Conservation (phyloP, 345 rosid genomes). For the Acer campestre region DNA sequence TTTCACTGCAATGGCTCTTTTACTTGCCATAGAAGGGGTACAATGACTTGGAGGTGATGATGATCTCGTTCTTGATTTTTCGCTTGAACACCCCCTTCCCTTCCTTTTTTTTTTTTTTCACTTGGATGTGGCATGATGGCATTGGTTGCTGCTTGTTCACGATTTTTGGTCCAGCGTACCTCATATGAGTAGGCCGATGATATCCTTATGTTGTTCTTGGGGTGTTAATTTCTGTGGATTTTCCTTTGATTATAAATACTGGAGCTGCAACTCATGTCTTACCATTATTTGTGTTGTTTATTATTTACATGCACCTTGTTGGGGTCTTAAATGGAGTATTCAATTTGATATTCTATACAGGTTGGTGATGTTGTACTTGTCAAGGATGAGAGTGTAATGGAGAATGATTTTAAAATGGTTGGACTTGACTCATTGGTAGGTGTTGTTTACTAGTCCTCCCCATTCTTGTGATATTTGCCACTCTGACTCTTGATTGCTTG, state of each 20-base stretch:
- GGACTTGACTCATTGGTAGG: conserved; percentile 87
- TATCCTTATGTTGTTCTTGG: background rate
- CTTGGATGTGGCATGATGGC: background rate
- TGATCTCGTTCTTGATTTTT: background rate
- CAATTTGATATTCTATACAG: conserved; percentile 34
- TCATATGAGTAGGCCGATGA: background rate
- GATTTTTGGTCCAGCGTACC: background rate
- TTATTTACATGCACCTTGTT: background rate
- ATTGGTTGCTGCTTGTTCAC: background rate
- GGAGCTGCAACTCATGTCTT: background rate
- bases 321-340: background rate
- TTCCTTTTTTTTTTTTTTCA: background rate
- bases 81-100: background rate
- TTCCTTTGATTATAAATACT: background rate
- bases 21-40: background rate
- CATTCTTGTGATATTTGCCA: background rate
- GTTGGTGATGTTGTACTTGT: conserved; percentile 92
- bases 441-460: background rate
- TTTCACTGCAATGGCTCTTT: background rate
- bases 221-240: background rate
- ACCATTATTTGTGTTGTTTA: background rate
- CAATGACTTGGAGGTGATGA: background rate
- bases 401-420: conserved; percentile 61
- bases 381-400: conserved; percentile 60
- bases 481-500: background rate